Percentiles rank a stretch among this genome's conserved stretches.
These are phyloP conservation scores for Thecaphora frezii DNA, from an alignment of 1,284 basidiomycete genomes.

Conservation along the genomic window DNA sequence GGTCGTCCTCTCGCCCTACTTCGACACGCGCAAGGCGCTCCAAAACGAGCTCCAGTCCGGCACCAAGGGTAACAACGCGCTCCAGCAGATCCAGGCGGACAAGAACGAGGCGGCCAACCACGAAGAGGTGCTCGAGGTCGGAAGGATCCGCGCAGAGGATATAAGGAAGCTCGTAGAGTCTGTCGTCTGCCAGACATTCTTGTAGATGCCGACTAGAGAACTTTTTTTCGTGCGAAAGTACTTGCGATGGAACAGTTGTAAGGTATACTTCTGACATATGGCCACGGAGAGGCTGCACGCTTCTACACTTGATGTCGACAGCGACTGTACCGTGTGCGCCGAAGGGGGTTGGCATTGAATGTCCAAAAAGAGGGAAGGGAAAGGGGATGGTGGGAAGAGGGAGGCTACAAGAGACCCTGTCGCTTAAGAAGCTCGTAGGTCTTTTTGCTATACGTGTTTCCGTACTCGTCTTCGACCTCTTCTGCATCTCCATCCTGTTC, in stretches of 20 bases:
- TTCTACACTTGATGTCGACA: no score
- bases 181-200: slow-evolving; percentile 3
- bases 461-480: slow-evolving; percentile 57
- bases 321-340: no score
- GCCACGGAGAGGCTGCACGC: no score
- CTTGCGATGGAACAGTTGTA: no score
- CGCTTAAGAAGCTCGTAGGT: slow-evolving; percentile 58
- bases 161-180: slow-evolving; percentile 66
- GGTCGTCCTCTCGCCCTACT: slow-evolving; percentile 72
- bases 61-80: slow-evolving; percentile 7
- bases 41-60: slow-evolving; percentile 65
- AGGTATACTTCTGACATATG: no score
- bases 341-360: no score
- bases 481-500: slow-evolving; percentile 47
- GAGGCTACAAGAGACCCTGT: slow-evolving; percentile 52
- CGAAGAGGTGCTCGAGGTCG: slow-evolving; percentile 75
- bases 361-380: no score
- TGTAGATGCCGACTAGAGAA: neutral
- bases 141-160: slow-evolving; percentile 70
- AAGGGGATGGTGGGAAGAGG: no score
- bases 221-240: no score
- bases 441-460: slow-evolving; percentile 56
- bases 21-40: slow-evolving; percentile 73
- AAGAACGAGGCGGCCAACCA: slow-evolving; percentile 70
- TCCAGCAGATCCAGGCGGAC: slow-evolving; percentile 59